Evolutionary conservation across 2,329 filamentous ascomycete species (phyloP).

Genomic region (Colletotrichum karsti): DNA sequence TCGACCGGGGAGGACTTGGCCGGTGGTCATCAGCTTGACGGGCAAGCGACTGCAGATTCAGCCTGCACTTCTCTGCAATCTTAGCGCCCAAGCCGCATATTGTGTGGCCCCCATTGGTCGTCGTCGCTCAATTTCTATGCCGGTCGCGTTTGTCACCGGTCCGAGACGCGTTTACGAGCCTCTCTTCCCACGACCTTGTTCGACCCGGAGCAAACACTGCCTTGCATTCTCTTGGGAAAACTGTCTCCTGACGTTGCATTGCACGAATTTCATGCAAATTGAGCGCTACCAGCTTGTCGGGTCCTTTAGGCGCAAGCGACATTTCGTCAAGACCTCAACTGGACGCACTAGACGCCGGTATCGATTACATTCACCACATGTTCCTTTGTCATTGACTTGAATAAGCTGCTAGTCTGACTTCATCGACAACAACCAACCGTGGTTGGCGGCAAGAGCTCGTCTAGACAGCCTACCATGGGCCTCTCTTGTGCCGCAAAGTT

Average conservation of each 20-base stretch:
- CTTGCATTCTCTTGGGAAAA: not conserved
- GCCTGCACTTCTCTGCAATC: not conserved
- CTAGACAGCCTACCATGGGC: not conserved
- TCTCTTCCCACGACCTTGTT: not conserved
- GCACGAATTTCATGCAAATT: slow-evolving; percentile 34
- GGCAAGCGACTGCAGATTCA: not conserved
- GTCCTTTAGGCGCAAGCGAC: slow-evolving; percentile 8
- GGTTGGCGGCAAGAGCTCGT: slow-evolving; percentile 4
- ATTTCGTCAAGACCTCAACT: not conserved
- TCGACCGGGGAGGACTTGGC: not conserved
- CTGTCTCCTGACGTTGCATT: slow-evolving; percentile 13
- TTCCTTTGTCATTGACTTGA: not conserved
- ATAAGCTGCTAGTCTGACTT: not conserved
- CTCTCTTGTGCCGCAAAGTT: not conserved
- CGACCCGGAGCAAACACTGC: slow-evolving; percentile 1
- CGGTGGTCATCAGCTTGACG: not conserved
- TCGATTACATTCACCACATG: not conserved
- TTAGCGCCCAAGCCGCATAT: slow-evolving; percentile 28
- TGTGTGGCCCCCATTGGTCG: slow-evolving; percentile 23
- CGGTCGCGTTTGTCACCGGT: slow-evolving; percentile 21
- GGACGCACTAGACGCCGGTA: not conserved
- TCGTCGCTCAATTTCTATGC: slow-evolving; percentile 13
- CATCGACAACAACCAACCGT: not conserved
- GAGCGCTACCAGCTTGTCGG: slow-evolving; percentile 41
- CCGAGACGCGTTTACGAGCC: slow-evolving; percentile 8